Conservation (phyloP, 768 basidiomycete genomes). For the Hericium coralloides region DNA sequence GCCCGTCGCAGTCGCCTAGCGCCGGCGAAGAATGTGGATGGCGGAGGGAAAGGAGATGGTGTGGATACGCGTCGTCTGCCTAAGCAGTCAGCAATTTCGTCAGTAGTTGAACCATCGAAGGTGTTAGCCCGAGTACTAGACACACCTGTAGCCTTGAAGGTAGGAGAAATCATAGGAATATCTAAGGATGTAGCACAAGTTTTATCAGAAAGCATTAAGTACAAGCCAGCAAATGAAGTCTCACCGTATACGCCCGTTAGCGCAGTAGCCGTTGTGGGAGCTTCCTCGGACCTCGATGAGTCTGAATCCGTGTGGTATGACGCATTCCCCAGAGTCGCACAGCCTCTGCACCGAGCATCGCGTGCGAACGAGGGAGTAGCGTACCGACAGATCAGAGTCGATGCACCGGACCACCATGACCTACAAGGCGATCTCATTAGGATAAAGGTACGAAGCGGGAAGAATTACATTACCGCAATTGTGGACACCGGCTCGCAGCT, state of each 20-base stretch:
- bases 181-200: background rate
- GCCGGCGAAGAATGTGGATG: too few relatives aligned
- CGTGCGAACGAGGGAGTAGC: background rate
- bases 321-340: background rate
- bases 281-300: background rate
- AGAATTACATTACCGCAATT: background rate
- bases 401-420: background rate
- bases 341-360: background rate
- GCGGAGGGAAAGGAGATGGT: too few relatives aligned
- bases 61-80: background rate
- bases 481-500: background rate
- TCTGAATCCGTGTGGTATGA: background rate
- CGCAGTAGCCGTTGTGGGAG: background rate
- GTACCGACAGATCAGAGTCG: background rate
- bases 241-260: background rate
- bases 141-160: background rate
- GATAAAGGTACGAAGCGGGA: background rate
- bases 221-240: background rate
- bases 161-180: background rate
- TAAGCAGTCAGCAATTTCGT: background rate
- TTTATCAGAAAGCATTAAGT: background rate
- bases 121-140: background rate
- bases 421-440: background rate
- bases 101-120: background rate
- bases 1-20: too few relatives aligned